Evolutionary conservation across 106 monocot species (phyloP).

Genomic region (Iris macrosiphon): DNA sequence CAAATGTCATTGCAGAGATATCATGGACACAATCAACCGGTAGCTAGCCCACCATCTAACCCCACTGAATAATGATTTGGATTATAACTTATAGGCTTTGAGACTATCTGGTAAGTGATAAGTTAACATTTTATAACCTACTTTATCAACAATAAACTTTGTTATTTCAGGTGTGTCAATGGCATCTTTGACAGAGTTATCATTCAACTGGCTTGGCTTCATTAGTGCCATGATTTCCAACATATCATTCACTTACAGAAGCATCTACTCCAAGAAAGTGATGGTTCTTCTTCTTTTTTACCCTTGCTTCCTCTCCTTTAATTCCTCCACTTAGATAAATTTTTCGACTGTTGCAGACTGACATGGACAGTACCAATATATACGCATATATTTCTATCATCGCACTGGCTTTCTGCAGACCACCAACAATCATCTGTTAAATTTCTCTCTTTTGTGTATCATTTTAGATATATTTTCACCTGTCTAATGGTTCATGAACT

Average conservation of each 20-base stretch:
- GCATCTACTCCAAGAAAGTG: conserved; percentile 98
- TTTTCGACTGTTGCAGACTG: conserved; percentile 46
- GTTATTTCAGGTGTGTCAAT: conserved; percentile 86
- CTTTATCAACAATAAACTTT: too few species aligned
- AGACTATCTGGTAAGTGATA: too few species aligned
- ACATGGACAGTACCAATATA: conserved; percentile 98
- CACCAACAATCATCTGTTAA: too few species aligned
- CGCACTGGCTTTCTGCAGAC: conserved; percentile 83
- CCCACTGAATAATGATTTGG: too few species aligned
- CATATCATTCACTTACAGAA: conserved; percentile 97
- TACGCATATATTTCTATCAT: conserved; percentile 98
- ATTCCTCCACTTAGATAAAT: conserved; percentile 2
- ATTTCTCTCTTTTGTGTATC: too few species aligned
- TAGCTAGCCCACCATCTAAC: too few species aligned
- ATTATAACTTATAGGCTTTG: too few species aligned
- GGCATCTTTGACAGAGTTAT: conserved; percentile 96
- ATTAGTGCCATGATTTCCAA: conserved; percentile 99
- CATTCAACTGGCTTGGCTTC: conserved; percentile 98
- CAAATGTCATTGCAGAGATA: too few species aligned
- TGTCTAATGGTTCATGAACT: too few species aligned
- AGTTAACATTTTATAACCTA: too few species aligned
- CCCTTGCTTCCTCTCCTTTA: background rate
- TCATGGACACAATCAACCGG: too few species aligned
- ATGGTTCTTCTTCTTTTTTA: conserved; percentile 55
- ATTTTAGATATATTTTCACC: too few species aligned